phyloP scores from a whole-genome alignment of 306 rosid species.

The Sicyos baderoa region DNA sequence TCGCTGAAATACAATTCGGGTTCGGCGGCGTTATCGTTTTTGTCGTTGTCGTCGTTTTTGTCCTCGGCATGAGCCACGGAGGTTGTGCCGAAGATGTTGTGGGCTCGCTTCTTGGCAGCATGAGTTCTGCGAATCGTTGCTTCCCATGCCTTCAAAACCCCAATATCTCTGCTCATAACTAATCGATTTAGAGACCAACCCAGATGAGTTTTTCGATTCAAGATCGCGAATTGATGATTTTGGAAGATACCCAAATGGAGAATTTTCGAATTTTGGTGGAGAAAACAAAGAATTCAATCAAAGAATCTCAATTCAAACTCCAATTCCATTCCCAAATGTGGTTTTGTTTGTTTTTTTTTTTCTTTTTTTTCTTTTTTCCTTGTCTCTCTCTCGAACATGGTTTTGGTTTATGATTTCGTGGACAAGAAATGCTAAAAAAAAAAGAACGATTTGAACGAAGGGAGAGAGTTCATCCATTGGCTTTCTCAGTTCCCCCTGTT shows the following conservation, averaged over 20 bases:
- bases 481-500: background rate
- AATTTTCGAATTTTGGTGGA: background rate
- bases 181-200: background rate
- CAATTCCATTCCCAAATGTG: slow-evolving; percentile 12
- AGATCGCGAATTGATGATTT: background rate
- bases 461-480: slow-evolving; percentile 23
- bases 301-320: slow-evolving; percentile 14
- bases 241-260: background rate
- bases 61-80: slow-evolving; percentile 27
- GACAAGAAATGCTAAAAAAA: slow-evolving; percentile 25
- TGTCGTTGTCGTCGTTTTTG: slow-evolving; percentile 12
- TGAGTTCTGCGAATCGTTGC: slow-evolving; percentile 72
- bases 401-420: slow-evolving; percentile 13
- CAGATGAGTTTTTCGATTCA: background rate
- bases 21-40: background rate
- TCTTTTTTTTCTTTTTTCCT: background rate
- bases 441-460: slow-evolving; percentile 23
- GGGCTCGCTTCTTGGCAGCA: slow-evolving; percentile 77
- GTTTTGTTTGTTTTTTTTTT: background rate
- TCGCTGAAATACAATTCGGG: slow-evolving; percentile 42
- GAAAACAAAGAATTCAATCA: slow-evolving; percentile 13
- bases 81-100: slow-evolving; percentile 60
- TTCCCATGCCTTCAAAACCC: slow-evolving; percentile 90
- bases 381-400: background rate
- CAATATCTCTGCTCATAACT: slow-evolving; percentile 59